A percentile compares a stretch with the other conserved stretches of the same genome.
phyloP scores from a whole-genome alignment of 2,329 filamentous ascomycete genomes.

The Fusarium buharicum region DNA sequence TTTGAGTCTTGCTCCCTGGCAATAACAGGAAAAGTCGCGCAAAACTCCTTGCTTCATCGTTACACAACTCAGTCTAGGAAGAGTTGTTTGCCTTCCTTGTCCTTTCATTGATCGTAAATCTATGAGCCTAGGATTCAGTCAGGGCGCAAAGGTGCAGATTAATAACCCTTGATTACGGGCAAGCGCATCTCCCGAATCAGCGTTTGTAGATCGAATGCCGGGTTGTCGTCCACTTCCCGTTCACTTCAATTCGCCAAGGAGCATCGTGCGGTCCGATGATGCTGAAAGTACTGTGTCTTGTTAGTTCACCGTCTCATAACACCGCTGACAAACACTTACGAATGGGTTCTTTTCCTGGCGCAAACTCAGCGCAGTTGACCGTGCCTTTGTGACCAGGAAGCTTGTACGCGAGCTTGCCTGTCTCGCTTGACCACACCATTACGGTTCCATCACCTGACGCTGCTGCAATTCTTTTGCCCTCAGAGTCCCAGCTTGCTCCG shows the following conservation, averaged over 20 bases:
- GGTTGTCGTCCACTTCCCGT: slow-evolving; percentile 56
- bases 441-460: slow-evolving; percentile 92
- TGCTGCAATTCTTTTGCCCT: slow-evolving; percentile 86
- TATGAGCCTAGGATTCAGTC: background rate
- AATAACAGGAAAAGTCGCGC: slow-evolving; percentile 12
- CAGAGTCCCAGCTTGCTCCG: slow-evolving; percentile 87
- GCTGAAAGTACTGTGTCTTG: slow-evolving; percentile 78
- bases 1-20: slow-evolving; percentile 30
- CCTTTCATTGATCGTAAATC: background rate
- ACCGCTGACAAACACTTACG: slow-evolving; percentile 66
- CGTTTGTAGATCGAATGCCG: slow-evolving; percentile 23
- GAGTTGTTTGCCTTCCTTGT: background rate
- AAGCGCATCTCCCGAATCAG: slow-evolving; percentile 11
- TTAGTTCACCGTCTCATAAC: slow-evolving; percentile 47
- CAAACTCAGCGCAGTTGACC: slow-evolving; percentile 94
- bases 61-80: slow-evolving; percentile 3
- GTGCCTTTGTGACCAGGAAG: slow-evolving; percentile 94
- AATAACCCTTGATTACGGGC: background rate
- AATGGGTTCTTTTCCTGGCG: slow-evolving; percentile 84
- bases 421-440: slow-evolving; percentile 88
- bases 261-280: slow-evolving; percentile 86
- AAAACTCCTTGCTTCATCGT: slow-evolving; percentile 9
- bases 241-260: slow-evolving; percentile 79
- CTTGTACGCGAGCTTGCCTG: slow-evolving; percentile 93
- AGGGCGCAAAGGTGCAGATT: slow-evolving; percentile 1